A percentile compares a stretch with the other conserved stretches of the same genome.
Evolutionary conservation across 2,329 filamentous ascomycete species (phyloP).

Genomic region (Aspergillus spinulosporus): DNA sequence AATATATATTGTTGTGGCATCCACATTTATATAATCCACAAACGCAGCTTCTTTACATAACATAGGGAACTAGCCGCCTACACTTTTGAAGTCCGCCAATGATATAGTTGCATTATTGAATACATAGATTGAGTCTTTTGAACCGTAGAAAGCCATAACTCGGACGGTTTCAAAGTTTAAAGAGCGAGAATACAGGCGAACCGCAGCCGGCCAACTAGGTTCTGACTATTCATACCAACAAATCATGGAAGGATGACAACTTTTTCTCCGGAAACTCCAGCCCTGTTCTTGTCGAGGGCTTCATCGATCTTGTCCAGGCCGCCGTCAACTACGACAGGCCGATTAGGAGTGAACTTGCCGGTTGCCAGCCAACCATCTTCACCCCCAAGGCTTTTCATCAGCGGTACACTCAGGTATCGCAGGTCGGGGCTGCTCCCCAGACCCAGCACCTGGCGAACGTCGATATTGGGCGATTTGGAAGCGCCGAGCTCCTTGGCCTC

Average conservation of each 20-base stretch:
- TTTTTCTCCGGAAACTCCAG: constrained; percentile 24
- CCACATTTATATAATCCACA: too few relatives aligned
- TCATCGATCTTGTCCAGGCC: constrained; percentile 27
- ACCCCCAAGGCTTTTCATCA: constrained; percentile 25
- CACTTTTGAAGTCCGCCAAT: too few relatives aligned
- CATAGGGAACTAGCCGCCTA: too few relatives aligned
- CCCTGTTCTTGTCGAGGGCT: constrained; percentile 21
- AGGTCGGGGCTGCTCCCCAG: constrained; percentile 30
- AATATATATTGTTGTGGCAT: too few relatives aligned
- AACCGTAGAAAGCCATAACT: too few relatives aligned
- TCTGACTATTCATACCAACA: neutral
- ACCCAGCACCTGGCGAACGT: constrained; percentile 21
- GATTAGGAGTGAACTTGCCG: constrained; percentile 33
- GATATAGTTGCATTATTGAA: too few relatives aligned
- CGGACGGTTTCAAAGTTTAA: too few relatives aligned
- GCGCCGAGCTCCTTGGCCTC: neutral
- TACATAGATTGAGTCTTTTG: too few relatives aligned
- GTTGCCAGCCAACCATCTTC: constrained; percentile 33
- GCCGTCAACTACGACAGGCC: constrained; percentile 28
- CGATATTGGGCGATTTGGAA: constrained; percentile 16
- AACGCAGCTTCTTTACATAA: too few relatives aligned
- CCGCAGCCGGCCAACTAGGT: too few relatives aligned
- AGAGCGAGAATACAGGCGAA: too few relatives aligned
- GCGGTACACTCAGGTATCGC: constrained; percentile 33
- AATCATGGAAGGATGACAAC: constrained; percentile 19